Evolutionary conservation across 805 yeast species (phyloP).

Genomic region (Metschnikowia cubensis): DNA sequence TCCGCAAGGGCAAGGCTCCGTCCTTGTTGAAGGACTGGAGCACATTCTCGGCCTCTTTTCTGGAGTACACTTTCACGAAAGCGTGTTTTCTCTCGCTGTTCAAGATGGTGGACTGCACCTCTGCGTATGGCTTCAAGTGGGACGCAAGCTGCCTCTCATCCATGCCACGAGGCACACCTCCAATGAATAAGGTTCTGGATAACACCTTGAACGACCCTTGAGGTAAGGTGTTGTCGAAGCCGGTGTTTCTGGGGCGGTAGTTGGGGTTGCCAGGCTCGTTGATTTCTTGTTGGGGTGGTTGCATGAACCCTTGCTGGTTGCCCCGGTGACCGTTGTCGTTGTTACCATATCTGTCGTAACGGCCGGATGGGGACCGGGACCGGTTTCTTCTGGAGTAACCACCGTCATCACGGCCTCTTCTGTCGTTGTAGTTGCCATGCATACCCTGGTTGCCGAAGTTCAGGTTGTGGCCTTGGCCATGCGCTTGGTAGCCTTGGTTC

Average conservation of each 20-base stretch:
- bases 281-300: conserved; percentile 39
- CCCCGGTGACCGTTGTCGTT: conserved; percentile 3
- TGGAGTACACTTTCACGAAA: conserved; percentile 87
- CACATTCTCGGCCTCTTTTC: conserved; percentile 86
- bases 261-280: conserved; percentile 72
- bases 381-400: conserved; percentile 48
- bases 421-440: conserved; percentile 12
- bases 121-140: conserved; percentile 78
- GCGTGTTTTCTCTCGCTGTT: conserved; percentile 93
- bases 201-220: conserved; percentile 76
- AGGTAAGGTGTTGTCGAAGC: conserved; percentile 67
- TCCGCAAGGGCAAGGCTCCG: conserved; percentile 63
- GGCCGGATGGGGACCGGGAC: conserved; percentile 49
- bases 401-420: conserved; percentile 31
- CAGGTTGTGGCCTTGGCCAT: neutral
- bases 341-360: conserved; percentile 14
- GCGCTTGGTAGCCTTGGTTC: neutral
- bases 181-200: conserved; percentile 88
- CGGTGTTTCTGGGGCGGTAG: conserved; percentile 69
- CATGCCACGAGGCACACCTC: conserved; percentile 86
- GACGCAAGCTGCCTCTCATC: conserved; percentile 67
- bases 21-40: conserved; percentile 68
- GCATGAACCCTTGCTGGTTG: conserved; percentile 16
- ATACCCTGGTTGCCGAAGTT: neutral
- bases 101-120: conserved; percentile 84